Evolutionary conservation across 129 eudicot species (phyloP).

Genomic region (Logfia minima): DNA sequence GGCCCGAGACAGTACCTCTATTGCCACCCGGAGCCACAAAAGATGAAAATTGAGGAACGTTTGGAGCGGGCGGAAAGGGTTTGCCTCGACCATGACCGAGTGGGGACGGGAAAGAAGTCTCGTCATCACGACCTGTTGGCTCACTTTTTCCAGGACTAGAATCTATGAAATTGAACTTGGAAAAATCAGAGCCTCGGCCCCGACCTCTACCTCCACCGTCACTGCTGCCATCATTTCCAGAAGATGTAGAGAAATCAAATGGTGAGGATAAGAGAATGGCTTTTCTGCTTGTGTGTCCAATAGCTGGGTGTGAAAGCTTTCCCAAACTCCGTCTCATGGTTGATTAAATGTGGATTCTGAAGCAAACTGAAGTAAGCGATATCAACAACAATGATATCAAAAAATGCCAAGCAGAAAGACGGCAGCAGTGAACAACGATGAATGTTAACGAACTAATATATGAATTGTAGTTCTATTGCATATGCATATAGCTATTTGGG

Average conservation of each 20-base stretch:
- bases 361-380: slow-evolving; percentile 1
- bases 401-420: not conserved
- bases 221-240: slow-evolving; percentile 46
- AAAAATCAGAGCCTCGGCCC: slow-evolving; percentile 36
- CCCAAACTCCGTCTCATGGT: slow-evolving; percentile 59
- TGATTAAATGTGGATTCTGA: slow-evolving; percentile 15
- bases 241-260: slow-evolving; percentile 34
- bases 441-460: not conserved
- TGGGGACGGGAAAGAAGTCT: slow-evolving; percentile 25
- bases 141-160: slow-evolving; percentile 20
- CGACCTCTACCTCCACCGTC: slow-evolving; percentile 61
- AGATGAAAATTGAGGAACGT: slow-evolving; percentile 32
- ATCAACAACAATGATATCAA: not conserved
- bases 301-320: slow-evolving; percentile 33
- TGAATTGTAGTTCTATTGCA: not conserved
- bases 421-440: too few species aligned
- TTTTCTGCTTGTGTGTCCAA: slow-evolving; percentile 37
- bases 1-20: slow-evolving; percentile 32
- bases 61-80: slow-evolving; percentile 36
- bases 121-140: slow-evolving; percentile 12
- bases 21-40: not conserved
- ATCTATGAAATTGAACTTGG: slow-evolving; percentile 15
- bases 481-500: not conserved
- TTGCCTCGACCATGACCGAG: slow-evolving; percentile 65
- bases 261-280: slow-evolving; percentile 26